Base-by-base conservation (phyloP, 306 rosid genomes). In the Prunus campanulata region DNA sequence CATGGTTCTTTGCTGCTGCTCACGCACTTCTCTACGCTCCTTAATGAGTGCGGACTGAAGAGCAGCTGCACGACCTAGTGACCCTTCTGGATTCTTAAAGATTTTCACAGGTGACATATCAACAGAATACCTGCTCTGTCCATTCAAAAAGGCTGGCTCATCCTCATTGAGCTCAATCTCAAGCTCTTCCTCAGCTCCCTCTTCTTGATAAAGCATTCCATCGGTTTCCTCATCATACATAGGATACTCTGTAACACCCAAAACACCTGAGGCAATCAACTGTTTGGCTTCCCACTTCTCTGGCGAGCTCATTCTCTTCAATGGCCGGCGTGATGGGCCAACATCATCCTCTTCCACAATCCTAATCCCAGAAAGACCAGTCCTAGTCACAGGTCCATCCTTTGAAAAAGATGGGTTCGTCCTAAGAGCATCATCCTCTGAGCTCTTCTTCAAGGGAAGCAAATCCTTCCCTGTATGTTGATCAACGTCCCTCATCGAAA, bases 161-260 rank as follows among this genome's bases (percentile, higher is more conserved):
- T 60, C 66, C 19, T 60, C 66, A 60, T 25, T 60, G 39, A 60
- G 18, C 32, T 25, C 66, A 25, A 60, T 60, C 35, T 60, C 65
- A 60, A 60, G 65, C 65, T 60, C 65, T 60, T 60, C 65, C 35
- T 60, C 65, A 60, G 65, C 39, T 60, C 11, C 39, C 65, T 60
- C 65, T 60, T 60, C 65, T 5, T 60, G 65, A 14, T 60, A 60
- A 11, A 60, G 10, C 39, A 60, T 24, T 19, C 65, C 65, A 60
- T 60, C 65, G 25, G 65, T 29, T 60, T 60, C 65, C 0, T 60
- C 65, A 60, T 60, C 65, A 25, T 60, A 60, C 16, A 24, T 25
- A 22, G 39, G 65, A 29, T 60, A 24, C 39, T 60, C 39, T 2
- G 39, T 12, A 27, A 60, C 32, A 13, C 65, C 18, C 19, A 60